Conservation (phyloP, 805 yeast genomes). For the Metschnikowia dekortorum region DNA sequence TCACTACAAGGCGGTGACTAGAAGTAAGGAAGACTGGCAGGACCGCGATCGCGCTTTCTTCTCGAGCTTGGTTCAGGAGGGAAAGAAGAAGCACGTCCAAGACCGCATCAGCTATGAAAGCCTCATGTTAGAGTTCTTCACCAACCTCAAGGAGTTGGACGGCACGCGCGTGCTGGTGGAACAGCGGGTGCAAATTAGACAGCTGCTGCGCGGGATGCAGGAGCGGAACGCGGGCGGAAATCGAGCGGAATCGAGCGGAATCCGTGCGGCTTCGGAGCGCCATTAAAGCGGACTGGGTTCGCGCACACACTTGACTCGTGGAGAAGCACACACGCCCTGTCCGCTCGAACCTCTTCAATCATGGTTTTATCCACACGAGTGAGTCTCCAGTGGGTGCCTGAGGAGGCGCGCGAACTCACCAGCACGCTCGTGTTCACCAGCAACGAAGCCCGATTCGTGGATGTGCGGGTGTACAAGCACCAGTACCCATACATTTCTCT, state of each 20-base stretch:
- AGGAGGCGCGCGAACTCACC: conserved; percentile 39
- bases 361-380: conserved; percentile 44
- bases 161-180: conserved; percentile 24
- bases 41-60: conserved; percentile 32
- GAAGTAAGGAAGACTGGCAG: conserved; percentile 35
- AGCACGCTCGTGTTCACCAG: conserved; percentile 47
- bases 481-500: conserved; percentile 12
- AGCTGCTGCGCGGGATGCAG: background rate
- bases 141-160: conserved; percentile 31
- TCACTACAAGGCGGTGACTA: conserved; percentile 41
- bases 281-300: background rate
- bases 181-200: background rate
- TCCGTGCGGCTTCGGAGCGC: background rate
- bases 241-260: background rate
- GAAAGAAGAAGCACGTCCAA: conserved; percentile 16
- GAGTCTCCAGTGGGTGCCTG: conserved; percentile 51
- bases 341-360: background rate
- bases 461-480: conserved; percentile 31
- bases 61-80: conserved; percentile 19
- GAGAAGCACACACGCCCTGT: too few relatives aligned
- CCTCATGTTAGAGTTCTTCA: conserved; percentile 31
- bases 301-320: background rate
- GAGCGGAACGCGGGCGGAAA: background rate
- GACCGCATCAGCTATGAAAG: conserved; percentile 32
- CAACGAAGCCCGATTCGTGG: conserved; percentile 44